Base-by-base conservation (phyloP, 2,329 filamentous ascomycete species). In the Beauveria pseudobassiana region DNA sequence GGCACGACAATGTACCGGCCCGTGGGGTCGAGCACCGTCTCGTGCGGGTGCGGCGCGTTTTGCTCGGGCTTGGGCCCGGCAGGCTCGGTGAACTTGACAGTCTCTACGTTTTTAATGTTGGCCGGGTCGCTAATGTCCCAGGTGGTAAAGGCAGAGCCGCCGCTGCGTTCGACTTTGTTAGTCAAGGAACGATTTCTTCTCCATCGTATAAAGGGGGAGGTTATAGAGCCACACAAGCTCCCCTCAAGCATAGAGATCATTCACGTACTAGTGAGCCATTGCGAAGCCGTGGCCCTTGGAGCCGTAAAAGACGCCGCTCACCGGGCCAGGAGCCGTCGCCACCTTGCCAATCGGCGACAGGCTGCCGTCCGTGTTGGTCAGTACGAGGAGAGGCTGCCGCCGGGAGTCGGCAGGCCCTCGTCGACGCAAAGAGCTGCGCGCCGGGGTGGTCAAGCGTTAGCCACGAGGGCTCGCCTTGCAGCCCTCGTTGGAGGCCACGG, bases 21-120 rank as follows among this genome's bases (percentile, higher is more conserved):
- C 2, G 83, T 87, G 7, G 87, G 87, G 69, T 90, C 87, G 40
- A 87, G 69, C 57, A 88, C 70, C n/a, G 82, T 80, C 69, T 87
- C 75, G 72, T 90, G 87, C 20, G 86, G 86, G 69, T 87, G 85
- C 3, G 86, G 76, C 7, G 78, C 76, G 48, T 82, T 76, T 72
- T 89, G 84, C 57, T 82, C 81, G 5, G 73, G 69, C 2, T 74
- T 69, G 59, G 74, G 69, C 40, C 76, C 68, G 1, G 76, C 76
- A 4, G 75, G 73, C 8, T 71, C 67, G 10, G 69, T 71, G 69
- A 76, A 83, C 1, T 71, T 72, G 61, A 74, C 67, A 58, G 72
- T 72, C 62, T 78, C 69, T 38, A 79, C 64, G 38, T 74, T 64
- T 9, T 68, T 65, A 18, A 82, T 69, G 9, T 69, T 65, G 40